Evolutionary conservation across 345 rosid genomes (phyloP), one percentile per base, ranked within the genome.

Genomic region (Corchorus capsularis): DNA sequence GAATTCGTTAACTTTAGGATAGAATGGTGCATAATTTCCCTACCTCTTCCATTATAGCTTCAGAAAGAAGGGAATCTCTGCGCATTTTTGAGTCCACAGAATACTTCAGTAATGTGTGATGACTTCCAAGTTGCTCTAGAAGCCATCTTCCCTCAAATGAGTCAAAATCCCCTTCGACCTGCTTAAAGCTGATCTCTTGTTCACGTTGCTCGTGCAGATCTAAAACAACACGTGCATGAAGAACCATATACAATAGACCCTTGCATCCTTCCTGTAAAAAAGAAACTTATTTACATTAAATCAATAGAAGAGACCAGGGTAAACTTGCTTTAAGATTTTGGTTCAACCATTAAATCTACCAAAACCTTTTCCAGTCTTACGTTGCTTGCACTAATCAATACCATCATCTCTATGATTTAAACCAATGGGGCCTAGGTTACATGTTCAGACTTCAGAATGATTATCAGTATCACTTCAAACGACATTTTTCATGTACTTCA

Each of bases 21-120:
- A 53, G 8, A 59, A 55, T 11, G 41, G 54, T 3, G 39, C 15
- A 60, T 27, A n/a, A 43, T 11, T 50, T 69, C 46, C 71, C 46
- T 70, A 95, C 99, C 98, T 93, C 99, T 89, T 96, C 97, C 98
- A 96, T 92, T 50, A 96, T 90, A 78, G 94, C 94, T 87, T 96
- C 99, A 11, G 99, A 93, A 73, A 96, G 97, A 81, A 96, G 85
- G 45, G 98, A 71, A 81, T 93, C 93, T 79, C 85, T 87, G 71
- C 86, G 94, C 94, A 93, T 91, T 87, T 92, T 96, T 47, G 98
- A 93, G 83, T 96, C 96, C 15, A 96, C 97, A 17, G 83, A 81
- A 71, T 96, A 96, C 85, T 96, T 96, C 77, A 96, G 86, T 43
- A 89, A 83, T 0, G 98, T 96, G 84, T 96, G 99, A 74, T 96